These are phyloP conservation scores for Cryptosporidium sp. DNA, from an alignment of 169 alveolate species.

Conservation along the genomic window DNA sequence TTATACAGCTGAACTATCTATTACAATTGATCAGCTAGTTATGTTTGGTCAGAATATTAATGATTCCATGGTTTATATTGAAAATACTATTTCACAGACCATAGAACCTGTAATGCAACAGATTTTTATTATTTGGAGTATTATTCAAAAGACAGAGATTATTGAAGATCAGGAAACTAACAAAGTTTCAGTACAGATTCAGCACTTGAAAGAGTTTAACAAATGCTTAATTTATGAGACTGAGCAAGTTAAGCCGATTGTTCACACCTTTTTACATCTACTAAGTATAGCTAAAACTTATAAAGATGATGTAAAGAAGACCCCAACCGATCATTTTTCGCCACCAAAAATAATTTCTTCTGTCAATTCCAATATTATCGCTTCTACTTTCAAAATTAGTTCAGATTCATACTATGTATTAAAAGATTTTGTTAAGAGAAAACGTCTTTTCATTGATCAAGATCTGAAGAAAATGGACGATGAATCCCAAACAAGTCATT, in stretches of 20 bases:
- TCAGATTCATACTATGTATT: neutral
- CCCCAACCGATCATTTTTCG: neutral
- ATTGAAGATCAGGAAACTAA: slow-evolving; percentile 10
- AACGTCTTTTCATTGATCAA: neutral
- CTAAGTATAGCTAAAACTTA: slow-evolving; percentile 33
- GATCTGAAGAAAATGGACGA: neutral
- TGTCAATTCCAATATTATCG: slow-evolving; percentile 21
- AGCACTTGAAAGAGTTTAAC: neutral
- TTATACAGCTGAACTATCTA: neutral
- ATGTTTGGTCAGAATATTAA: slow-evolving; percentile 54
- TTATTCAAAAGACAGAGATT: slow-evolving; percentile 3
- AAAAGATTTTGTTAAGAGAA: slow-evolving; percentile 14
- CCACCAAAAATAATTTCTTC: slow-evolving; percentile 45
- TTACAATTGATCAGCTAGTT: slow-evolving; percentile 69
- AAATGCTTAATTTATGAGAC: neutral
- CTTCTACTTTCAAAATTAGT: slow-evolving; percentile 8
- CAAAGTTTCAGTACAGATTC: slow-evolving; percentile 1
- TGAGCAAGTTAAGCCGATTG: slow-evolving; percentile 21
- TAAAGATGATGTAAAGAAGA: neutral
- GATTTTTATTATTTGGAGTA: slow-evolving; percentile 16
- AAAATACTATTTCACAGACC: slow-evolving; percentile 8
- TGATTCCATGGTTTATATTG: slow-evolving; percentile 33
- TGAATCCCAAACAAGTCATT: neutral
- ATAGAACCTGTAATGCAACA: slow-evolving; percentile 31
- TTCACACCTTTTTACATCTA: slow-evolving; percentile 34